phyloP scores from a whole-genome alignment of 352 stramenopile species.

The Phytopythium chamaehyphon region DNA sequence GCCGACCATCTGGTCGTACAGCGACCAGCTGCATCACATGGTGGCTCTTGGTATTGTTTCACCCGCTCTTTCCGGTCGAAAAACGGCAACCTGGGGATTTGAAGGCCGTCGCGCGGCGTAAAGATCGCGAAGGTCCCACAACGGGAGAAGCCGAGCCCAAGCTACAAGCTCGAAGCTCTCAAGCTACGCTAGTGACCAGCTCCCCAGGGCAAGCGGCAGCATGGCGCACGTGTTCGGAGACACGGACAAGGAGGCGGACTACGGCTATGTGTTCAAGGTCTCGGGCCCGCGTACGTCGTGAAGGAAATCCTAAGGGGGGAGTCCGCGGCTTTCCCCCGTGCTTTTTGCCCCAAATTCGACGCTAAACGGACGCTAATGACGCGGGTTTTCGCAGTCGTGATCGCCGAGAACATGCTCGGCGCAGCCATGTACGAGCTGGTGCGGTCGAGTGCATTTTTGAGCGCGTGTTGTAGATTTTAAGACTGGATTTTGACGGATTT shows the following conservation, averaged over 20 bases:
- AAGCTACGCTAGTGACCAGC: too few relatives aligned
- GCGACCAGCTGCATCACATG: conserved; percentile 12
- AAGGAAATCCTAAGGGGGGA: not conserved
- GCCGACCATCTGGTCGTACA: conserved; percentile 1
- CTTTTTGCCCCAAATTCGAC: not conserved
- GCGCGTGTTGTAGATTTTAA: not conserved
- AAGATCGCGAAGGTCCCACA: conserved; percentile 33
- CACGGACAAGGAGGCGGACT: conserved; percentile 91
- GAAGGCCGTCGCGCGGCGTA: not conserved
- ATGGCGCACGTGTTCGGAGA: conserved; percentile 86
- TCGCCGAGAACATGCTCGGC: conserved; percentile 99
- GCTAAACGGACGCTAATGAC: conserved; percentile 1
- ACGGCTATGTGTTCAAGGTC: conserved; percentile 99
- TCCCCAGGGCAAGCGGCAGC: not conserved
- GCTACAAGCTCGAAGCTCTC: too few relatives aligned
- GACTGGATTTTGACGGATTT: too few relatives aligned
- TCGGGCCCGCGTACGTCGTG: conserved; percentile 92
- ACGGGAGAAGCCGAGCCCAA: conserved; percentile 16
- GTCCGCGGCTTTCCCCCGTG: not conserved
- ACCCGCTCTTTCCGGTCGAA: conserved; percentile 7
- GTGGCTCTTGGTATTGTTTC: conserved; percentile 7
- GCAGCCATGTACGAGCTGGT: conserved; percentile 97
- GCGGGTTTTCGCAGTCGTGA: conserved; percentile 83
- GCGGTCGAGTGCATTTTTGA: conserved; percentile 3
- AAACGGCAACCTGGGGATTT: conserved; percentile 5